These are phyloP conservation scores for Candida dubliniensis DNA, from an alignment of 1,139 yeast species.

Conservation along the genomic window DNA sequence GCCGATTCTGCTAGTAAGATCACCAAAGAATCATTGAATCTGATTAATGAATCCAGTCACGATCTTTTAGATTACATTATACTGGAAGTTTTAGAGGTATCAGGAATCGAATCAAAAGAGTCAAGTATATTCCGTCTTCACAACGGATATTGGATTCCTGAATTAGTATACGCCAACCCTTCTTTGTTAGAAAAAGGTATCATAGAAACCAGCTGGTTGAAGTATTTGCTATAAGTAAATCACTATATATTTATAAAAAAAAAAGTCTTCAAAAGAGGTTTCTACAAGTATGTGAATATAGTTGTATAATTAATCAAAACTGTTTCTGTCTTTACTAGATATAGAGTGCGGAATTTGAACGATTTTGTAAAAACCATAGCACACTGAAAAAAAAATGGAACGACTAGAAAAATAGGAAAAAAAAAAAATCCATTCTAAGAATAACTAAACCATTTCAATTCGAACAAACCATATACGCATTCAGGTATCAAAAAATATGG, in stretches of 20 bases:
- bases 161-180: conserved; percentile 43
- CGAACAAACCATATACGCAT: not conserved
- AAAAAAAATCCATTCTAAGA: not conserved
- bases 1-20: conserved; percentile 22
- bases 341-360: no score
- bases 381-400: not conserved
- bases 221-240: conserved; percentile 31
- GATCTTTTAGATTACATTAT: conserved; percentile 37
- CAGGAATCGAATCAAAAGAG: conserved; percentile 17
- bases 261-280: no score
- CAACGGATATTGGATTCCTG: conserved; percentile 45
- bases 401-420: not conserved
- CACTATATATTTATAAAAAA: no score
- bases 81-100: conserved; percentile 27
- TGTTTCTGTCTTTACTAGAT: no score
- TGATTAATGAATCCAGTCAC: conserved; percentile 30
- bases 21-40: conserved; percentile 17
- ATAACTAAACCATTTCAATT: not conserved
- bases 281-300: not conserved
- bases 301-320: not conserved
- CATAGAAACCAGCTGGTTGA: conserved; percentile 39
- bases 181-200: conserved; percentile 38
- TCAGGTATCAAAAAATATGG: conserved; percentile 18
- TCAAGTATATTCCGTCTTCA: conserved; percentile 37
- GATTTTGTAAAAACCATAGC: not conserved